These are phyloP conservation scores for Neurospora intermedia DNA, from an alignment of 495 filamentous ascomycete species.

Conservation along the genomic window DNA sequence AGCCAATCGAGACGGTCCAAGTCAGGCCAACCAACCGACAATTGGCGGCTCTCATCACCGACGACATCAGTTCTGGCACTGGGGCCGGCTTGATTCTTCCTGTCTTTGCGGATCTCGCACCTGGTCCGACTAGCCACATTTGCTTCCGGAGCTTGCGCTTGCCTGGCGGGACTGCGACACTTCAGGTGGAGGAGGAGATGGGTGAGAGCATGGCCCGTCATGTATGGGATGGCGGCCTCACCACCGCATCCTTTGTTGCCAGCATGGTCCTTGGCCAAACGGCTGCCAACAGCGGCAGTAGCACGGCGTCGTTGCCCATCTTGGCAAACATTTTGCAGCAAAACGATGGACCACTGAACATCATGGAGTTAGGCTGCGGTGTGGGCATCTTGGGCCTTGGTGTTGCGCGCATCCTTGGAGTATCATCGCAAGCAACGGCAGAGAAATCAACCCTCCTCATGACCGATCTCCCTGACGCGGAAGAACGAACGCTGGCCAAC, in stretches of 20 bases:
- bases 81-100: conserved; percentile 26
- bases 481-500: conserved; percentile 37
- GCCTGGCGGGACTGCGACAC: conserved; percentile 15
- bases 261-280: conserved; percentile 16
- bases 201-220: conserved; percentile 93
- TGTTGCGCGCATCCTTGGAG: conserved; percentile 48
- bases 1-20: conserved; percentile 20
- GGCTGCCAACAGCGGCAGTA: neutral
- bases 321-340: conserved; percentile 8
- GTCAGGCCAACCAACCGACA: conserved; percentile 25
- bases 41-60: conserved; percentile 18
- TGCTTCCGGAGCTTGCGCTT: conserved; percentile 29
- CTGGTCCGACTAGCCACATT: conserved; percentile 8
- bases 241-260: conserved; percentile 28
- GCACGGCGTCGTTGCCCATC: conserved; percentile 1
- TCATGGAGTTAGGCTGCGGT: conserved; percentile 73
- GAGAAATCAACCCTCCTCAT: conserved; percentile 41
- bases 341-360: conserved; percentile 26
- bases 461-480: conserved; percentile 75
- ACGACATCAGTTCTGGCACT: conserved; percentile 15
- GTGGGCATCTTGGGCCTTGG: conserved; percentile 78
- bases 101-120: conserved; percentile 24
- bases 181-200: conserved; percentile 71
- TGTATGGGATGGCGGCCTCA: conserved; percentile 62
- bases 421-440: conserved; percentile 13